Percentiles rank a stretch among this genome's conserved stretches.
Conservation (phyloP, 495 filamentous ascomycete genomes). For the Aspergillus cristatus region DNA sequence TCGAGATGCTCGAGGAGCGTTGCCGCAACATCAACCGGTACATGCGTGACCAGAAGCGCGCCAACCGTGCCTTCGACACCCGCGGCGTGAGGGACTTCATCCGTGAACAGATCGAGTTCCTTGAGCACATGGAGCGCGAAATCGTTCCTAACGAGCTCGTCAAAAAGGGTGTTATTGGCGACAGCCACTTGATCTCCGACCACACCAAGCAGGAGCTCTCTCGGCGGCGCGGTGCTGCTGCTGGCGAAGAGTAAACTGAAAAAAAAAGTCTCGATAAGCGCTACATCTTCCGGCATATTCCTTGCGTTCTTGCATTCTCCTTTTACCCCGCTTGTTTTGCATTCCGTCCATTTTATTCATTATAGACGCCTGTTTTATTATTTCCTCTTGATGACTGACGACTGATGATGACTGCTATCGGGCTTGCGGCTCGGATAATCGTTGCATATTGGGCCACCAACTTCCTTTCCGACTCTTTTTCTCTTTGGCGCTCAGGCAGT, state of each 20-base stretch:
- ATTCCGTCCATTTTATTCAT: too few relatives aligned
- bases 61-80: conserved; percentile 31
- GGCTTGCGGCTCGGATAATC: neutral
- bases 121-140: conserved; percentile 47
- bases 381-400: neutral
- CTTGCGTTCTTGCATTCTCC: too few relatives aligned
- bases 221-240: neutral
- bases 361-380: neutral
- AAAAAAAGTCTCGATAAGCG: too few relatives aligned
- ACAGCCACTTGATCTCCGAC: conserved; percentile 28
- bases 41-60: conserved; percentile 35
- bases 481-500: neutral
- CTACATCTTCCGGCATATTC: too few relatives aligned
- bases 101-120: conserved; percentile 42
- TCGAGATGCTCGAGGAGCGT: conserved; percentile 59
- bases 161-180: conserved; percentile 35
- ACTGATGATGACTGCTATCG: neutral
- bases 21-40: conserved; percentile 35
- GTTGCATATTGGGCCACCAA: conserved; percentile 4
- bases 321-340: too few relatives aligned
- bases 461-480: neutral
- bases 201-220: conserved; percentile 12
- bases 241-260: too few relatives aligned
- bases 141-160: conserved; percentile 48
- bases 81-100: conserved; percentile 37